Base-by-base conservation (phyloP, 257 asterid species). In the Misopates orontium region DNA sequence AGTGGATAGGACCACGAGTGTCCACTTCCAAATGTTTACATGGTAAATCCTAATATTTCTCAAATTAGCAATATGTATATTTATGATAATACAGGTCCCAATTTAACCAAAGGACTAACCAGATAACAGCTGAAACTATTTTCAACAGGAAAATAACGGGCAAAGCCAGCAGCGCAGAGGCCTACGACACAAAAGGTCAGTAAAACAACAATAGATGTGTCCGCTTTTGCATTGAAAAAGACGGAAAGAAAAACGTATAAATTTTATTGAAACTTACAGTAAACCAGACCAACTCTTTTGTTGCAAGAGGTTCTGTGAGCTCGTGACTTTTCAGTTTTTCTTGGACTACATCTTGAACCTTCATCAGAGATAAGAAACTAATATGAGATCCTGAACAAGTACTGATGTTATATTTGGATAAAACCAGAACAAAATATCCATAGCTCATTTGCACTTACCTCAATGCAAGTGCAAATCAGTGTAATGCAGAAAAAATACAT, bases 261-360 rank as follows among this genome's bases (percentile, higher is more conserved):
- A 39, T 48, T 62, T 23, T 23, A 28, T 57, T 39, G 56, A 56
- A 71, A 80, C 85, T 74, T 85, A 89, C 95, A 69, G 85, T 67
- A 72, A 89, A 87, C 97, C 97, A 87, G 73, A 82, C 81, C 57
- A 89, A 78, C 78, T 89, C 95, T 70, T 80, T 87, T 9, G 95
- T 85, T 19, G 91, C 94, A 55, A 85, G 78, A 57, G 87, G 70
- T 44, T 77, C 74, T 20, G 91, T 83, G 45, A 83, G 84, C 73
- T 87, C 94, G 31, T 85, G 88, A 62, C 79, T 80, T 74, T 72
- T 81, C 71, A 90, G 78, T 64, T 74, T 85, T 76, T 80, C 82
- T 32, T 87, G 79, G 13, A 90, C 84, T 24, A 56, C 75, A 62
- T 72, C 82, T 79, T 85, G 94, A 68, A 85, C 84, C 97, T 85